These are phyloP conservation scores for Rutidosis leptorrhynchoides DNA, from an alignment of 129 eudicot species.

Conservation along the genomic window DNA sequence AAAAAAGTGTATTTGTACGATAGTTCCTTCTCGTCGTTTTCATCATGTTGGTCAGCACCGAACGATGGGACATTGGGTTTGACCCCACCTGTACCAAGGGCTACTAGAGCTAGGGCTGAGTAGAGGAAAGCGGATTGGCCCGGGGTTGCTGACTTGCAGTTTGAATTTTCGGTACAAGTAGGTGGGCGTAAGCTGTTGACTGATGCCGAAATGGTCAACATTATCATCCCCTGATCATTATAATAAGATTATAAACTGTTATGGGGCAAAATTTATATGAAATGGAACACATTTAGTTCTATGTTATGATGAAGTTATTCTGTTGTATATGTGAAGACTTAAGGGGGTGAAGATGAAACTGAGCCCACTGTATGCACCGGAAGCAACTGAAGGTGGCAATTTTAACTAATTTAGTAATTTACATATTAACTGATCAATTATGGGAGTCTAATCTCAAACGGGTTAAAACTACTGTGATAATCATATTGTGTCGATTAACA, in stretches of 20 bases:
- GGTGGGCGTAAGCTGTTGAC: constrained; percentile 60
- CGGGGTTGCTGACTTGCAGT: constrained; percentile 52
- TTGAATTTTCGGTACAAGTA: constrained; percentile 46
- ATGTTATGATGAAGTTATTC: constrained; percentile 1
- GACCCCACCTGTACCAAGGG: constrained; percentile 94
- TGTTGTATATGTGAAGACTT: not conserved
- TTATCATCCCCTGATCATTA: constrained; percentile 63
- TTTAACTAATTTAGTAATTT: not conserved
- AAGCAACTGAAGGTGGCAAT: not conserved
- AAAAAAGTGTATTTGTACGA: constrained; percentile 57
- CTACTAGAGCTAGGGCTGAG: constrained; percentile 62
- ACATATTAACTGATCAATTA: no score
- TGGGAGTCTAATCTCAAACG: not conserved
- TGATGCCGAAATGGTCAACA: constrained; percentile 67
- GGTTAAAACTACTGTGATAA: not conserved
- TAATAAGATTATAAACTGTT: not conserved
- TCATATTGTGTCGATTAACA: not conserved
- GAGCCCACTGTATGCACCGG: not conserved
- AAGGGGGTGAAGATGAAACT: not conserved
- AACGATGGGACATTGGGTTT: constrained; percentile 87
- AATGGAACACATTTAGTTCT: not conserved
- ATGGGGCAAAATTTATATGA: not conserved
- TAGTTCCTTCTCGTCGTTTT: constrained; percentile 53
- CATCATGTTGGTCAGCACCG: constrained; percentile 91
- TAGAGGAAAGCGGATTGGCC: constrained; percentile 61